These are phyloP conservation scores for Peribolospora kevripleyi DNA, from an alignment of 768 basidiomycete genomes.

Conservation along the genomic window DNA sequence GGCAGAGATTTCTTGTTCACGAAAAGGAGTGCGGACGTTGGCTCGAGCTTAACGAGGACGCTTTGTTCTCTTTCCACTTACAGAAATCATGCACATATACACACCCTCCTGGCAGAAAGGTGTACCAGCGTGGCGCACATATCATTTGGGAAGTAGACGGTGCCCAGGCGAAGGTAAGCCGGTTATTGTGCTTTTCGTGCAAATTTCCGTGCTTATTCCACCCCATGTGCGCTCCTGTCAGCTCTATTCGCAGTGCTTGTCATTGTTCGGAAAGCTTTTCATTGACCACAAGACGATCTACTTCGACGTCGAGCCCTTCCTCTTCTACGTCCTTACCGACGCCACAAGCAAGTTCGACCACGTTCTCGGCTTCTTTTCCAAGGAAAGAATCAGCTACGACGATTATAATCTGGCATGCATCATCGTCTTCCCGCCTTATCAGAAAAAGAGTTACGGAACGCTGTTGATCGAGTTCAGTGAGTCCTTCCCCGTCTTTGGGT, in stretches of 20 bases:
- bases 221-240: slow-evolving; percentile 16
- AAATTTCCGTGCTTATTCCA: neutral
- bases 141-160: slow-evolving; percentile 94
- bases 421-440: slow-evolving; percentile 78
- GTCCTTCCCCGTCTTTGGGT: slow-evolving; percentile 16
- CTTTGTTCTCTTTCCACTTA: neutral
- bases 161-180: slow-evolving; percentile 46
- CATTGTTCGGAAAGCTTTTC: slow-evolving; percentile 92
- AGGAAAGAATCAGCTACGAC: slow-evolving; percentile 92
- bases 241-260: slow-evolving; percentile 90
- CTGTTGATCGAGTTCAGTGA: slow-evolving; percentile 94
- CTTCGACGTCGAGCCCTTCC: slow-evolving; percentile 51
- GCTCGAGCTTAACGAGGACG: neutral
- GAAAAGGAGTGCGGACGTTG: slow-evolving; percentile 6
- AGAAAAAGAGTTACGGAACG: slow-evolving; percentile 71
- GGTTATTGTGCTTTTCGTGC: neutral
- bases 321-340: slow-evolving; percentile 82
- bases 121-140: slow-evolving; percentile 71
- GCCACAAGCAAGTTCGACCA: slow-evolving; percentile 53
- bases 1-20: slow-evolving; percentile 11
- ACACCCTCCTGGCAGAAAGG: slow-evolving; percentile 65
- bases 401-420: slow-evolving; percentile 96
- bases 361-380: slow-evolving; percentile 52
- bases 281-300: slow-evolving; percentile 93
- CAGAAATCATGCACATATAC: slow-evolving; percentile 43